Evolutionary conservation across 495 filamentous ascomycete species (phyloP).

Genomic region (Talaromyces borbonicus): DNA sequence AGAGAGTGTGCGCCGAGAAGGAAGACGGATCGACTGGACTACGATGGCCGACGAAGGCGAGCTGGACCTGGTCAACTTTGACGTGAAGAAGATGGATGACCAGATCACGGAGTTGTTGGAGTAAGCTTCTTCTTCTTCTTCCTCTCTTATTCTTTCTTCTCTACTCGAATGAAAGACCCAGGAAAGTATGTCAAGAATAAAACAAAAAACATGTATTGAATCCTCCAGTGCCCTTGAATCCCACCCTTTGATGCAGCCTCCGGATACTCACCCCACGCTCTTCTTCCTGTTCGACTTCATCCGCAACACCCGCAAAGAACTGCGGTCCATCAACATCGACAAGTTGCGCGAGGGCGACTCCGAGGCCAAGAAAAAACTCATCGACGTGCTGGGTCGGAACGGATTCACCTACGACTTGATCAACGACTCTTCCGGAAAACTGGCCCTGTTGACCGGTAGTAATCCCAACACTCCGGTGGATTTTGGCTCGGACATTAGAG

Average conservation of each 20-base stretch:
- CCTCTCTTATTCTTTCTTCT: not conserved
- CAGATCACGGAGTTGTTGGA: slow-evolving; percentile 21
- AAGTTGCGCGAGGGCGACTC: slow-evolving; percentile 19
- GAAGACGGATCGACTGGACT: no score
- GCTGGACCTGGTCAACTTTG: slow-evolving; percentile 7
- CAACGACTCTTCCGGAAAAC: slow-evolving; percentile 19
- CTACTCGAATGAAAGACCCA: not conserved
- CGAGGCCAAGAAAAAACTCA: slow-evolving; percentile 6
- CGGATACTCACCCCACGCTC: slow-evolving; percentile 20
- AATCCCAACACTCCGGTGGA: slow-evolving; percentile 17
- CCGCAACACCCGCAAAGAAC: slow-evolving; percentile 19
- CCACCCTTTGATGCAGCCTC: slow-evolving; percentile 23
- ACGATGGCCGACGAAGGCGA: not conserved
- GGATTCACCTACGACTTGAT: slow-evolving; percentile 18
- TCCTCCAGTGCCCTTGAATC: slow-evolving; percentile 18
- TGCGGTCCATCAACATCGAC: slow-evolving; percentile 17
- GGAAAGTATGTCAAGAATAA: not conserved
- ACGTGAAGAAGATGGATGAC: slow-evolving; percentile 12
- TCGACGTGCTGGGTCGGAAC: slow-evolving; percentile 23
- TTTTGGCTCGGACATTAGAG: slow-evolving; percentile 20
- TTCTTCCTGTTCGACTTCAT: slow-evolving; percentile 28
- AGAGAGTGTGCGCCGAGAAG: no score
- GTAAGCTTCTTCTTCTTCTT: slow-evolving; percentile 11
- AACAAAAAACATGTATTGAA: slow-evolving; percentile 7
- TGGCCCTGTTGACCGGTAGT: slow-evolving; percentile 14